phyloP scores from a whole-genome alignment of 169 alveolate species.

The Eimeria maxima region DNA sequence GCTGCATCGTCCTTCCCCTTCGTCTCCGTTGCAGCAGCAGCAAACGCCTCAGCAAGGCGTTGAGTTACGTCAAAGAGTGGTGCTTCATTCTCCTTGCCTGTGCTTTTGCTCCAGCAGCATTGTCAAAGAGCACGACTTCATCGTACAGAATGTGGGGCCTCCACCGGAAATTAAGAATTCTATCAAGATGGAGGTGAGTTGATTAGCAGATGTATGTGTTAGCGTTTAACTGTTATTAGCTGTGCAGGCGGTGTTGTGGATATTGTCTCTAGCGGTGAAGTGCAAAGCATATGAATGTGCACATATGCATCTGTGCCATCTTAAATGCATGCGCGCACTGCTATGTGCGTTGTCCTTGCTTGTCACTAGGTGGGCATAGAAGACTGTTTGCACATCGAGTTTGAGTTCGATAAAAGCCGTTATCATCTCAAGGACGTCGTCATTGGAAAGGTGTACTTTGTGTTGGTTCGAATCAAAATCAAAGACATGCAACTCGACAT shows the following conservation, averaged over 20 bases:
- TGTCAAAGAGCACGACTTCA: conserved; percentile 97
- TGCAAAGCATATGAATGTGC: no score
- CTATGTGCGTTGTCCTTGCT: no score
- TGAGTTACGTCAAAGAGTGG: no score
- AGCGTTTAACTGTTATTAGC: neutral
- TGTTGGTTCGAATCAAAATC: conserved; percentile 98
- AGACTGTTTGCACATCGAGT: conserved; percentile 95
- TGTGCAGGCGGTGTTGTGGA: no score
- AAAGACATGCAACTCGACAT: conserved; percentile 97
- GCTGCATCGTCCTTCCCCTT: neutral
- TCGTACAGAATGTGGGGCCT: conserved; percentile 94
- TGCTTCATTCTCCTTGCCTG: neutral
- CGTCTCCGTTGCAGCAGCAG: neutral
- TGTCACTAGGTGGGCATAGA: conserved; percentile 99
- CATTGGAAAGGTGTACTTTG: conserved; percentile 98
- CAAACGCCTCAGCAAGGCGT: no score
- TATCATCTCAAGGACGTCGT: conserved; percentile 98
- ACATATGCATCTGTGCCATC: no score
- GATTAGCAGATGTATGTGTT: neutral
- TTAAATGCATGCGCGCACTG: no score
- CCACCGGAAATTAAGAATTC: conserved; percentile 95
- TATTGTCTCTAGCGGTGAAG: no score
- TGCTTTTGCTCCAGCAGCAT: conserved; percentile 88
- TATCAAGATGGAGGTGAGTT: conserved; percentile 96
- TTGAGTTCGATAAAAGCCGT: conserved; percentile 94